Base-by-base conservation (phyloP, 169 alveolate species). In the Plasmodium falciparum region DNA sequence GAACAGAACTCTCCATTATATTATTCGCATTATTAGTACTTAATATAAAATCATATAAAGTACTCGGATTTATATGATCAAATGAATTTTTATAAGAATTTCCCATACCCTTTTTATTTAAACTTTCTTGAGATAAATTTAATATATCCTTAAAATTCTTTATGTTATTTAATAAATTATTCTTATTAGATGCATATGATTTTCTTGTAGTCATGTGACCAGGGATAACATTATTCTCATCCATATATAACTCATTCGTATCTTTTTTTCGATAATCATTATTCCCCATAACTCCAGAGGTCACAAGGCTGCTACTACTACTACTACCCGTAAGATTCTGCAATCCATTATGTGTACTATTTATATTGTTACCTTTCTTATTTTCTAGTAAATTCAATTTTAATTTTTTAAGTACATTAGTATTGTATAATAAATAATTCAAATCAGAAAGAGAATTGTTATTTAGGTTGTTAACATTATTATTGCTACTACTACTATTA, bases 41-140 rank as follows among this genome's bases (percentile, higher is more conserved):
- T 61, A 78, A 49, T 26, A 78, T 78, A 78, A 78, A 78, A 54
- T 78, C 89, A 45, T 78, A 78, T 47, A 78, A 66, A 6, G 89
- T 33, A 43, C 71, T 78, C 11, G 89, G 76, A 22, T 54, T 59
- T 47, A 78, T 78, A 66, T 78, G 76, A 39, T 78, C 76, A 2
- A 20, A 13, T 11, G 66, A 13, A 17, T 15, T 49, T 26, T 70
- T 70, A 70, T 49, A 70, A 3, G 73, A 26, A 15, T 17, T 15
- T 59, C 43, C 22, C n/a, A 13, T 2, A 50, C 74, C 67, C 59
- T 78, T 78, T 45, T 78, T 78, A 47, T 70, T 58, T 15, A 78
- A 49, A 65, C 33, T 65, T 20, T 78, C 89, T 47, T 78, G 89
- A 6, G 89, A 78, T 70, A 78, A 58, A 33, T 49, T 78, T 45